phyloP scores from a whole-genome alignment of 371 early-diverging fungal species.

The Zancudomyces culisetae region DNA sequence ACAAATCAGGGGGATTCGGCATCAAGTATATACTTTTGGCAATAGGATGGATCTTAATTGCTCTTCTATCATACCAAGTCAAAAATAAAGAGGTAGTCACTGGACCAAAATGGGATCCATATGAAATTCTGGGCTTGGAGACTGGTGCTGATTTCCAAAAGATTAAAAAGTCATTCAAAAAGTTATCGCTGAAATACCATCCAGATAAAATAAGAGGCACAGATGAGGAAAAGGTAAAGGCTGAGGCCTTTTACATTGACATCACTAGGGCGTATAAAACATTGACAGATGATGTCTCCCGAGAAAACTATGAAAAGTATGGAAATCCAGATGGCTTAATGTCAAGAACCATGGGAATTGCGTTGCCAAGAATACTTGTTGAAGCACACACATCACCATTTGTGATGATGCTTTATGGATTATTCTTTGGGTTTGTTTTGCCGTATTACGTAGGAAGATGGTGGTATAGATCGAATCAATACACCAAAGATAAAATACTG shows the following conservation, averaged over 20 bases:
- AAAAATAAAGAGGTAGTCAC: constrained; percentile 44
- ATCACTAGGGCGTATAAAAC: constrained; percentile 24
- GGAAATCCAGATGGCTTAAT: constrained; percentile 89
- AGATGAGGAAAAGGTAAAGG: constrained; percentile 17
- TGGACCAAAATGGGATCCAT: constrained; percentile 75
- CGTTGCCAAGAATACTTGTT: constrained; percentile 76
- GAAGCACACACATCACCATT: constrained; percentile 57
- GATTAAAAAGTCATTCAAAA: constrained; percentile 57
- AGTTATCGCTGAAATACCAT: constrained; percentile 44
- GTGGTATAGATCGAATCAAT: constrained; percentile 82
- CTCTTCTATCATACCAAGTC: constrained; percentile 51
- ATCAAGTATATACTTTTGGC: constrained; percentile 27
- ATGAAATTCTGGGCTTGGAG: constrained; percentile 61
- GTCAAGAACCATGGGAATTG: constrained; percentile 81
- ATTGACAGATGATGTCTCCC: constrained; percentile 76
- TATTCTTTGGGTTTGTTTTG: constrained; percentile 70
- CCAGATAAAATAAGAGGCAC: constrained; percentile 20
- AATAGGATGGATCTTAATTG: constrained; percentile 62
- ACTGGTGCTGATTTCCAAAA: constrained; percentile 26
- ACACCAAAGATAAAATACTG: constrained; percentile 73
- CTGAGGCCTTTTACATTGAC: constrained; percentile 23
- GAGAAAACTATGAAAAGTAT: constrained; percentile 79
- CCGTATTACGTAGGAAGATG: constrained; percentile 75
- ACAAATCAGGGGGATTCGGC: constrained; percentile 15
- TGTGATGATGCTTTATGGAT: constrained; percentile 65